Base-by-base conservation (phyloP, 1,284 basidiomycete genomes). In the Leccinum subrobustum region DNA sequence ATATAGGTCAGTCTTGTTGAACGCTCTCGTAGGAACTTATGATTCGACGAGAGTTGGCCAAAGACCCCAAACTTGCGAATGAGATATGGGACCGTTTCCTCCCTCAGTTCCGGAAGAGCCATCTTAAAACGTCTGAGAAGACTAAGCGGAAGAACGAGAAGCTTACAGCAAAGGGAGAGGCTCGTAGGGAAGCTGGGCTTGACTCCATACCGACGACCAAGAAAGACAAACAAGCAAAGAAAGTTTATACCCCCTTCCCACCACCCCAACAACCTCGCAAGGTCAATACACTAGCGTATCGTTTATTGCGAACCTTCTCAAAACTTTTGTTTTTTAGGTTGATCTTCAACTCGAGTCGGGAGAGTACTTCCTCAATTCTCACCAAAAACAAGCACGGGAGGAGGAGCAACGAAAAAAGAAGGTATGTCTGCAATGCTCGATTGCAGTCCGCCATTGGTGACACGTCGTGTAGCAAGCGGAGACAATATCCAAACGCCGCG, bases 161-260 rank as follows among this genome's bases (percentile, higher is more conserved):
- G 57, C 59, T 85, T 20, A 74, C 79, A 42, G 72, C 79, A 52
- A 88, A 86, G 72, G 79, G 82, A 39, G 84, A 83, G 64, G 83
- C 86, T 16, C 81, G 86, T 37, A 77, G 80, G 63, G 84, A 82
- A 56, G 88, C 87, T 11, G 88, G 87, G 2, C 67, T 88, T 16
- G 79, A 80, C 16, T 70, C 80, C 0, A 74, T 75, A 37, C 65
- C 69, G 23, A 59, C 63, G 25, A 59, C 64, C 31, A 72, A 73
- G 61, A 77, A 76, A 56, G 75, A 78, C 55, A 86, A 86, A 68
- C 80, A 81, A 50, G 83, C 87, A 71, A 95, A 98, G 85, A 98
- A 98, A 77, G 83, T 89, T n/a, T 99, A 99, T 76, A 99, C 97
- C 12, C 97, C 97, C 3, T 99, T 99, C 87, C 97, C 97, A 33